Evolutionary conservation across 2,329 filamentous ascomycete genomes (phyloP).

Genomic region (Pseudocercospora fijiensis): DNA sequence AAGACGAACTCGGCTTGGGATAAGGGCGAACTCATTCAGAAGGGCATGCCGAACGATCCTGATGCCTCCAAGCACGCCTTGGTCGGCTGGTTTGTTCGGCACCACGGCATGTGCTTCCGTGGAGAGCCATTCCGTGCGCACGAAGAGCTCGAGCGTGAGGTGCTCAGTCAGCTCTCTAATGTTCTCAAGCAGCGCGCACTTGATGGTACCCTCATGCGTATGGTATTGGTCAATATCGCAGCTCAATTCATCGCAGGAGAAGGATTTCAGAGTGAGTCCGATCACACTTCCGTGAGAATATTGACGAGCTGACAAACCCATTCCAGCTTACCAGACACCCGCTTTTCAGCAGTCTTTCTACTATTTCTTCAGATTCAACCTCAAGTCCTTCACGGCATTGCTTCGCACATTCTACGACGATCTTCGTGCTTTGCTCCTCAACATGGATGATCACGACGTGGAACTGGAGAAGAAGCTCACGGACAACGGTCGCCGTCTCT

Average conservation of each 20-base stretch:
- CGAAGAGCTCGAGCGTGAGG: slow-evolving; percentile 79
- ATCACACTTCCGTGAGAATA: neutral
- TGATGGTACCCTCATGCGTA: slow-evolving; percentile 68
- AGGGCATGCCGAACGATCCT: slow-evolving; percentile 40
- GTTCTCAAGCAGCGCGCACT: slow-evolving; percentile 68
- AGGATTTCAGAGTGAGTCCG: slow-evolving; percentile 56
- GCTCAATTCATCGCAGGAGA: slow-evolving; percentile 71
- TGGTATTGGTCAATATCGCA: slow-evolving; percentile 81
- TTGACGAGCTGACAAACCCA: neutral
- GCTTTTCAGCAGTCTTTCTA: slow-evolving; percentile 45
- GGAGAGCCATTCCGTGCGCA: slow-evolving; percentile 72
- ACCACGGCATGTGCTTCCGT: slow-evolving; percentile 81
- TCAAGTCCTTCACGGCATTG: slow-evolving; percentile 71
- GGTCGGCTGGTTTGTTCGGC: slow-evolving; percentile 76
- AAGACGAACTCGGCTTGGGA: slow-evolving; percentile 60
- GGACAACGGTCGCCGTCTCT: slow-evolving; percentile 48
- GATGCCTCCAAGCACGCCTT: slow-evolving; percentile 64
- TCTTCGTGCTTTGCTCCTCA: slow-evolving; percentile 50
- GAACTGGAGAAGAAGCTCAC: slow-evolving; percentile 32
- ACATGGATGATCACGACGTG: slow-evolving; percentile 53
- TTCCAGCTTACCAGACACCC: slow-evolving; percentile 20
- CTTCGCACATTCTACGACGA: slow-evolving; percentile 70
- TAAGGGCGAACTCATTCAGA: slow-evolving; percentile 53
- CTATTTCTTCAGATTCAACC: slow-evolving; percentile 74
- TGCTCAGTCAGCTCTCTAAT: slow-evolving; percentile 73